Evolutionary conservation across 768 basidiomycete genomes (phyloP).

Genomic region (Gloeophyllum trabeum): DNA sequence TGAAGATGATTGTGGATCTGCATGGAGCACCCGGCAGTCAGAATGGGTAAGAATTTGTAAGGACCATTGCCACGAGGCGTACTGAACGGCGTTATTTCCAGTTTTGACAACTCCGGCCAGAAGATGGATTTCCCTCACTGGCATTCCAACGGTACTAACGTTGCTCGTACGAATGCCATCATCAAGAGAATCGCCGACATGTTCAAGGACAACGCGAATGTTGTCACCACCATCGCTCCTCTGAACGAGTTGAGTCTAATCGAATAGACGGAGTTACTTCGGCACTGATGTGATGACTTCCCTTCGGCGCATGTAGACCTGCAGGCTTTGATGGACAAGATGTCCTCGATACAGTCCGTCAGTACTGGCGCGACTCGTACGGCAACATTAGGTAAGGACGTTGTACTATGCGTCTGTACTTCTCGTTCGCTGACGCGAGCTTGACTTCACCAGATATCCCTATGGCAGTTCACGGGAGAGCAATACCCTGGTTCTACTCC

Average conservation of each 20-base stretch:
- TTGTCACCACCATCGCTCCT: conserved; percentile 61
- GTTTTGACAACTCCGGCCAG: conserved; percentile 79
- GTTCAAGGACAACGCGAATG: conserved; percentile 39
- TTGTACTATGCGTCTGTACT: conserved; percentile 5
- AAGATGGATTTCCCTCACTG: conserved; percentile 49
- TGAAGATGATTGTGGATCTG: conserved; percentile 75
- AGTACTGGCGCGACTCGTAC: conserved; percentile 72
- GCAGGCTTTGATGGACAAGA: conserved; percentile 52
- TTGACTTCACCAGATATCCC: conserved; percentile 26
- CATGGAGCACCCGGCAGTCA: conserved; percentile 73
- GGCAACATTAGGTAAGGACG: conserved; percentile 50
- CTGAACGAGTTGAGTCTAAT: conserved; percentile 54
- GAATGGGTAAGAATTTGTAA: conserved; percentile 43
- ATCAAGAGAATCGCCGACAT: conserved; percentile 51
- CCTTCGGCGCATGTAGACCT: conserved; percentile 40
- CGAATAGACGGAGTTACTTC: background rate
- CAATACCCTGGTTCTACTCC: conserved; percentile 55
- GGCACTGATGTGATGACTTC: background rate
- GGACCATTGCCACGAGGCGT: background rate
- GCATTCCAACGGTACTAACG: conserved; percentile 56
- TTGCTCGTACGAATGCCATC: conserved; percentile 54
- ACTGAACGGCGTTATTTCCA: conserved; percentile 13
- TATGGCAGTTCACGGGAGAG: conserved; percentile 30
- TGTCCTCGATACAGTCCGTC: conserved; percentile 34
- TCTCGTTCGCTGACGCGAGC: conserved; percentile 22